phyloP scores from a whole-genome alignment of 169 alveolate genomes.

The Ichthyophthirius multifiliis region DNA sequence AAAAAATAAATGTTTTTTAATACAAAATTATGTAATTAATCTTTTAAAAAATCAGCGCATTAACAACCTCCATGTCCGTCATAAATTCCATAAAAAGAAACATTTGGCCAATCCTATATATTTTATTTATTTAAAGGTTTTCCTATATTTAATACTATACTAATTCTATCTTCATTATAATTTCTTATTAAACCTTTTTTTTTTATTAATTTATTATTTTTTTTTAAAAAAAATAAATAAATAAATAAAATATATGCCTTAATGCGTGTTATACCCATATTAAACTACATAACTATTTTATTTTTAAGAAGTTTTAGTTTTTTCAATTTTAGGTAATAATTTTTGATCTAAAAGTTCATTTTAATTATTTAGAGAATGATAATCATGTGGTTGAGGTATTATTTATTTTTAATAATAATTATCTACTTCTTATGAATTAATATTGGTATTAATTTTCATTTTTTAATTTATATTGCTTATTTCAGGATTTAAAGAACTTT shows the following conservation, averaged over 20 bases:
- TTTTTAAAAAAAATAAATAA: no score
- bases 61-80: constrained; percentile 83
- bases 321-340: neutral
- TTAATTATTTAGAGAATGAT: no score
- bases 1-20: neutral
- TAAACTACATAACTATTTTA: neutral
- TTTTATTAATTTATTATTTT: neutral
- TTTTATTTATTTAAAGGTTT: constrained; percentile 41
- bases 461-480: no score
- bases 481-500: no score
- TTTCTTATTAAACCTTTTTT: constrained; percentile 67
- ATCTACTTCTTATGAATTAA: no score
- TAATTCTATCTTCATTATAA: constrained; percentile 81
- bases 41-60: constrained; percentile 75
- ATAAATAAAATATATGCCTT: neutral
- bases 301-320: neutral
- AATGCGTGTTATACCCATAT: neutral
- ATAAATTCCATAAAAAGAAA: constrained; percentile 61
- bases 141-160: constrained; percentile 65
- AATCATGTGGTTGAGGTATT: no score
- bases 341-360: neutral
- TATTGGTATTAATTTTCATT: no score
- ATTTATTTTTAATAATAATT: no score
- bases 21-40: constrained; percentile 56
- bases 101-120: constrained; percentile 43